Evolutionary conservation across 257 asterid genomes (phyloP), one percentile per base, ranked within the genome.

Genomic region (Mitragyna speciosa): DNA sequence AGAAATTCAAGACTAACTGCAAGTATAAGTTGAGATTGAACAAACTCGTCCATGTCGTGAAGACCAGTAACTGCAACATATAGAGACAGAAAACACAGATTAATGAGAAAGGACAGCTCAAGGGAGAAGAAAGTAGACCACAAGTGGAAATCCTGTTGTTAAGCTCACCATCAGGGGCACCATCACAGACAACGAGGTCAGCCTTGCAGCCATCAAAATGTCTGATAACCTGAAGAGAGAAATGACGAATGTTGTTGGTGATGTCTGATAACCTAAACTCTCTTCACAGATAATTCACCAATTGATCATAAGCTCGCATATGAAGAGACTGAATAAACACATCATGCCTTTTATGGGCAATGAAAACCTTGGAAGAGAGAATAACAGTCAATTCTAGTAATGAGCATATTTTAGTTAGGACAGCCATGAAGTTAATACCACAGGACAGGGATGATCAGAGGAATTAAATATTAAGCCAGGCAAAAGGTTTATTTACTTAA

Each of bases 121-220:
- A 26, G 14, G 67, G 36, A 6, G 49, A 66, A 26, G 73, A 70
- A 63, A 43, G 12, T 9, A 56, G 33, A 39, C 47, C 73, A 70
- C 48, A 65, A 73, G 81, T 58, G 72, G 63, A 72, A 72, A 65
- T 66, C n/a, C 68, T 24, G 74, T 31, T 52, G 71, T 73, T 65
- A 70, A 68, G 85, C 96, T 83, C 79, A 96, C 99, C 98, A 87
- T 96, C 99, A 72, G 99, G 99, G 75, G 99, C 99, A 74, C 99
- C 98, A 86, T 96, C 99, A 81, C 99, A 96, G 70, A 96, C 99
- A 84, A 96, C 98, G 78, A 96, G 93, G 87, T 96, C 98, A 76
- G 99, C 98, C 84, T 96, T 94, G 92, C 99, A 96, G 84, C 99
- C 97, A 86, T 96, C 98, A 89, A 96, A 96, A 91, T 94, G 98